Evolutionary conservation across 1,284 basidiomycete species (phyloP), one percentile per base, ranked within the genome.

Genomic region (Fistulinella staudtii): DNA sequence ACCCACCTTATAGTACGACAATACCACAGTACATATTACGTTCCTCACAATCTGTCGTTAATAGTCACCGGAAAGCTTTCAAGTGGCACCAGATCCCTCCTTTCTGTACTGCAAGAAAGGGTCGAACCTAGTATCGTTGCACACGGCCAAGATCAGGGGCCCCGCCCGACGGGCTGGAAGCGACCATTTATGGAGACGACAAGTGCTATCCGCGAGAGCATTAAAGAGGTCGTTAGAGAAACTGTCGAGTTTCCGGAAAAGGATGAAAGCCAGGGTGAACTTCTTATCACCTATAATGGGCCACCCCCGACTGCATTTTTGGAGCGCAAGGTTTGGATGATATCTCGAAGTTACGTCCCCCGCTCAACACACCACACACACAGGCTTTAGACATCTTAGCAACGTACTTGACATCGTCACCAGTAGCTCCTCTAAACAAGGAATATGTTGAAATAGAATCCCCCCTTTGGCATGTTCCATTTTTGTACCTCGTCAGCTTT

Each of bases 221-320:
- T 91, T 21, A 45, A 72, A 8, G 63, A 77, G 49, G 75, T 78
- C 3, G 61, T 74, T 38, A 80, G 77, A 50, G 77, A 84, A 46
- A 73, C 76, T 0, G 81, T 98, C 24, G 89, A 95, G 55, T 99
- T 99, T 60, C 96, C 96, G n/a, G 96, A 98, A 67, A 84, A 92
- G 66, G 95, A 99, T 63, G 96, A 99, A 72, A 93, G 87, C 70
- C 76, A 92, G 52, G 95, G 96, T 31, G 93, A 98, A 70, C 63
- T 98, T 7, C 72, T 80, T 36, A 75, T 97, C 45, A 79, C 74
- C 17, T 96, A 85, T 72, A 73, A 89, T 49, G 94, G 95, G 2
- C 89, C 89, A 25, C 63, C 81, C 36, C 80, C 82, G 13, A 80
- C 78, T 45, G 79, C 86, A 49, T 91, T 86, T 62, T 63, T 93